phyloP scores from a whole-genome alignment of 1,284 basidiomycete genomes.

The Prillingera fragicola region DNA sequence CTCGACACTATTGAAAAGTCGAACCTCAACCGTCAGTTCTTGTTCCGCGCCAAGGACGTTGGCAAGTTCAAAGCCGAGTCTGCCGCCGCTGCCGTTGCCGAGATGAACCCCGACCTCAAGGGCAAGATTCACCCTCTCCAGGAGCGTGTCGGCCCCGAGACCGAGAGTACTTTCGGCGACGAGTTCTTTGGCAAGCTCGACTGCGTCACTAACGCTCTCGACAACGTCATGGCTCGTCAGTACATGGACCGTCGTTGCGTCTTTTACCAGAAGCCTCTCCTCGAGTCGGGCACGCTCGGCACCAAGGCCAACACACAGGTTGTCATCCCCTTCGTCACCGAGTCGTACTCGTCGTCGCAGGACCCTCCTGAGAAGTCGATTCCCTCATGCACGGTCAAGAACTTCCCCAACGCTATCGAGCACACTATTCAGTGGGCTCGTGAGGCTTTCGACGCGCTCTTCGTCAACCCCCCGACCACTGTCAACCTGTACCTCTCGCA shows the following conservation, averaged over 20 bases:
- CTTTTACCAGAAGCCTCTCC: constrained; percentile 91
- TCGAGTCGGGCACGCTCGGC: constrained; percentile 96
- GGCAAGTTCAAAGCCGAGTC: constrained; percentile 98
- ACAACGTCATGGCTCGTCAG: constrained; percentile 92
- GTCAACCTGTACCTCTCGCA: constrained; percentile 97
- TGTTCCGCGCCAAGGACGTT: constrained; percentile 94
- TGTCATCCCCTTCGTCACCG: constrained; percentile 88
- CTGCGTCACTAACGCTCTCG: constrained; percentile 98
- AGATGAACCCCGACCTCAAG: constrained; percentile 91
- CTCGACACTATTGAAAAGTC: constrained; percentile 99
- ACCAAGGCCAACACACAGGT: constrained; percentile 99
- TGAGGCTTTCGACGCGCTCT: constrained; percentile 85
- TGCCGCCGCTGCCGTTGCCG: constrained; percentile 82
- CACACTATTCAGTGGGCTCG: constrained; percentile 99
- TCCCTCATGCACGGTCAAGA: constrained; percentile 97
- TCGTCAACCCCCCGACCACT: constrained; percentile 88
- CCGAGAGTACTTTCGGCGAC: constrained; percentile 91
- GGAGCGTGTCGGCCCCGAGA: constrained; percentile 87
- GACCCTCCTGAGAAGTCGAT: constrained; percentile 99
- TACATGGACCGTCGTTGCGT: constrained; percentile 99
- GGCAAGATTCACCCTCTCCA: constrained; percentile 87
- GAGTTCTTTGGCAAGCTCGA: constrained; percentile 83
- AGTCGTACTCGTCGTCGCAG: constrained; percentile 97
- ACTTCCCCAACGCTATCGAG: constrained; percentile 97
- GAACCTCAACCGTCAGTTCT: constrained; percentile 96